phyloP scores from a whole-genome alignment of 805 yeast species.

The Phaffomyces opuntiae region DNA sequence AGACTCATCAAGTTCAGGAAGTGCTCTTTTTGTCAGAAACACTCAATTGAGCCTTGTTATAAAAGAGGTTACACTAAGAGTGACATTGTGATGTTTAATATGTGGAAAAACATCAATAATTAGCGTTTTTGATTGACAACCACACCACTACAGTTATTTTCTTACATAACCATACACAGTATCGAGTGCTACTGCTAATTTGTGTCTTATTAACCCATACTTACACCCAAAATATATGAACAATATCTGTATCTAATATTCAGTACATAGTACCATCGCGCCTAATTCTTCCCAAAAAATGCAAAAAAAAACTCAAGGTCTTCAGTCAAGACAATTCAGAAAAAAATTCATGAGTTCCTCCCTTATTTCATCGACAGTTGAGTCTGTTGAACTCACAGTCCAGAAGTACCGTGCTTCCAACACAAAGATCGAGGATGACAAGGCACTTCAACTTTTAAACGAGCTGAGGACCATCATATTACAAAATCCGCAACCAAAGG shows the following conservation, averaged over 20 bases:
- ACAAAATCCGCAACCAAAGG: slow-evolving; percentile 40
- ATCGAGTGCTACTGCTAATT: too few relatives aligned
- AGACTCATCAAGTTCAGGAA: slow-evolving; percentile 6
- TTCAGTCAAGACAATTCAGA: too few relatives aligned
- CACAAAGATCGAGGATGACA: slow-evolving; percentile 12
- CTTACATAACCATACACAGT: too few relatives aligned
- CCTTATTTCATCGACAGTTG: background rate
- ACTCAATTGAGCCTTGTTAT: slow-evolving; percentile 1
- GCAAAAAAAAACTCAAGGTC: too few relatives aligned
- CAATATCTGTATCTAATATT: too few relatives aligned
- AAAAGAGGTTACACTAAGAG: slow-evolving; percentile 5
- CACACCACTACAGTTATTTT: too few relatives aligned
- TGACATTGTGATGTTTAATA: slow-evolving; percentile 1
- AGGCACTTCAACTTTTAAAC: slow-evolving; percentile 13
- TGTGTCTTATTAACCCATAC: too few relatives aligned
- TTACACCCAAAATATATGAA: too few relatives aligned
- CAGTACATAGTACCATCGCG: too few relatives aligned
- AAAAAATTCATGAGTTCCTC: background rate
- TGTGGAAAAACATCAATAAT: background rate
- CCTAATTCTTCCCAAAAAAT: too few relatives aligned
- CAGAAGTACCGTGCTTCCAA: slow-evolving; percentile 14
- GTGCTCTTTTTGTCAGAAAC: slow-evolving; percentile 6
- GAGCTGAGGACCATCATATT: slow-evolving; percentile 34
- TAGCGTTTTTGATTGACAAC: background rate
- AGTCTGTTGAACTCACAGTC: slow-evolving; percentile 16